Conservation (phyloP, 1,139 yeast species). For the Yamadazyma mexicana region DNA sequence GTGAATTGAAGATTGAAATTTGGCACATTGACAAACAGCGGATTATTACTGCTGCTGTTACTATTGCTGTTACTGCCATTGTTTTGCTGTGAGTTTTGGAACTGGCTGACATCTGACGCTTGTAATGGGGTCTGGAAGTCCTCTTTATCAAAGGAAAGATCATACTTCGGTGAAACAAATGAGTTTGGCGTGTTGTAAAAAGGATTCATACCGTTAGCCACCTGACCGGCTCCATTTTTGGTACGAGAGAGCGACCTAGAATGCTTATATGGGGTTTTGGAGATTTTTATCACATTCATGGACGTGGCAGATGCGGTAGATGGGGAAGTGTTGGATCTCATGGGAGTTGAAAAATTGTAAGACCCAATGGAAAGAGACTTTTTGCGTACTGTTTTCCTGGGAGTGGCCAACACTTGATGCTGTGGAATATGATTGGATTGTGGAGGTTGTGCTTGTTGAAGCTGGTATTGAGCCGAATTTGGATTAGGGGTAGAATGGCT, state of each 20-base stretch:
- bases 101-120: neutral
- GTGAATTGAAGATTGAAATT: constrained; percentile 11
- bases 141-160: constrained; percentile 25
- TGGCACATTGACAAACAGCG: constrained; percentile 7
- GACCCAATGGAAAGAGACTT: constrained; percentile 17
- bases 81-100: constrained; percentile 1
- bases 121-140: constrained; percentile 37
- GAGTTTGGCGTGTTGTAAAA: constrained; percentile 45
- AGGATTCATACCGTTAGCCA: constrained; percentile 37
- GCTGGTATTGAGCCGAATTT: constrained; percentile 14
- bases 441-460: constrained; percentile 6
- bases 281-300: constrained; percentile 6
- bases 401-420: constrained; percentile 13
- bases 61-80: neutral
- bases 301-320: constrained; percentile 8
- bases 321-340: constrained; percentile 17
- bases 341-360: constrained; percentile 24
- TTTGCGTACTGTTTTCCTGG: constrained; percentile 13
- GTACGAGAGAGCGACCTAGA: constrained; percentile 19
- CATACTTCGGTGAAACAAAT: constrained; percentile 40
- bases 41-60: constrained; percentile 4
- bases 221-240: constrained; percentile 5
- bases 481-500: constrained; percentile 10
- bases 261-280: constrained; percentile 18
- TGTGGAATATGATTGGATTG: constrained; percentile 12